Percentiles rank a stretch among this genome's conserved stretches.
phyloP scores from a whole-genome alignment of 2,329 filamentous ascomycete species.

The Biscogniauxia sp. region DNA sequence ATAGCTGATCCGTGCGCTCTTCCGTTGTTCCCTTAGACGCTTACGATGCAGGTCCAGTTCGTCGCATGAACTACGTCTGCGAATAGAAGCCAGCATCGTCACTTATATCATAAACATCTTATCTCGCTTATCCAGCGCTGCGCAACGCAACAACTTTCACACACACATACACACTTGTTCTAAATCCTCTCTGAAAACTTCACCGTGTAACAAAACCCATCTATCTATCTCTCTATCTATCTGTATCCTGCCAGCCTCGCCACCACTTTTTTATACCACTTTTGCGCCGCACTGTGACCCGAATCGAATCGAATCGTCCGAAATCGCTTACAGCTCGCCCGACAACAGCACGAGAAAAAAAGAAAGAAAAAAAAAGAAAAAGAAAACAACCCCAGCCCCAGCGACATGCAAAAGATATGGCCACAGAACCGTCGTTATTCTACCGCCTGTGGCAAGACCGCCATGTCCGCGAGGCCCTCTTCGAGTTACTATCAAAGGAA shows the following conservation, averaged over 20 bases:
- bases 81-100: constrained; percentile 28
- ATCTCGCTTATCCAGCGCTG: constrained; percentile 10
- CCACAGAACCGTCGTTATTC: constrained; percentile 48
- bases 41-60: constrained; percentile 22
- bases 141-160: not conserved
- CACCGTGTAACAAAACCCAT: constrained; percentile 1
- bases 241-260: too few species aligned
- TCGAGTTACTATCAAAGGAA: constrained; percentile 46
- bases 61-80: constrained; percentile 29
- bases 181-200: not conserved
- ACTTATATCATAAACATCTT: constrained; percentile 12
- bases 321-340: constrained; percentile 10
- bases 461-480: constrained; percentile 48
- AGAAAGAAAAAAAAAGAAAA: constrained; percentile 1
- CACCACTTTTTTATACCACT: not conserved
- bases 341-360: too few species aligned
- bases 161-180: too few species aligned
- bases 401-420: constrained; percentile 54
- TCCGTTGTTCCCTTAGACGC: constrained; percentile 16
- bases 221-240: not conserved
- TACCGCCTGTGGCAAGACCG: constrained; percentile 56
- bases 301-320: not conserved
- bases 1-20: constrained; percentile 20
- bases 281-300: constrained; percentile 8
- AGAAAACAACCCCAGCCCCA: constrained; percentile 19